Conservation (phyloP, 768 basidiomycete genomes). For the Kwoniella dendrophila region DNA sequence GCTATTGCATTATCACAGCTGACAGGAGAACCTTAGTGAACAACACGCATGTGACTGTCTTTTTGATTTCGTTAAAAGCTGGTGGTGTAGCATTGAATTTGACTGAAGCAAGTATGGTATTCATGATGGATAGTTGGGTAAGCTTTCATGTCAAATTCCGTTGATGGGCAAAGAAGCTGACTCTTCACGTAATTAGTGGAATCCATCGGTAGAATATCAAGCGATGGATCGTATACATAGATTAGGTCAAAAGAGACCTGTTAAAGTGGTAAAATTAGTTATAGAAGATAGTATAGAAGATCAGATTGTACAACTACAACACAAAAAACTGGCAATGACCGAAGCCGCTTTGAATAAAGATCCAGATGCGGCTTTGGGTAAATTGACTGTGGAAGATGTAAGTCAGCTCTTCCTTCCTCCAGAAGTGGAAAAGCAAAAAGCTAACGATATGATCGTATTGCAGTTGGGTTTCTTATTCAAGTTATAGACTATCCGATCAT, state of each 20-base stretch:
- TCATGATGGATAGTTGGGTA: constrained; percentile 91
- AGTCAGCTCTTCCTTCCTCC: constrained; percentile 9
- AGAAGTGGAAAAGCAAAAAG: not conserved
- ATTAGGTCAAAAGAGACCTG: constrained; percentile 89
- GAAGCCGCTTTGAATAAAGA: constrained; percentile 56
- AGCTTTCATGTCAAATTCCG: not conserved
- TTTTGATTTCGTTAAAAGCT: constrained; percentile 89
- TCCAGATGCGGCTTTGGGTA: constrained; percentile 77
- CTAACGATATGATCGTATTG: not conserved
- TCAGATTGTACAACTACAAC: constrained; percentile 93
- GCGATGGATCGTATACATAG: constrained; percentile 97
- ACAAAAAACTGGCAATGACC: constrained; percentile 95
- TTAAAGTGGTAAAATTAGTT: constrained; percentile 89
- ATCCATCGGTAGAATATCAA: constrained; percentile 74
- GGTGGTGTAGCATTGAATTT: constrained; percentile 67
- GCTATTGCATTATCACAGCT: not conserved
- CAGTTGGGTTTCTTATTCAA: constrained; percentile 56
- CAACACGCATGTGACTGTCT: constrained; percentile 92
- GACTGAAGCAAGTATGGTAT: constrained; percentile 77
- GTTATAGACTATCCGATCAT: constrained; percentile 26
- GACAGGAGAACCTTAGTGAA: constrained; percentile 64
- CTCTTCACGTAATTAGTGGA: too few species aligned
- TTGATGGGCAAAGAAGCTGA: not conserved
- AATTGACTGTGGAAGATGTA: constrained; percentile 74
- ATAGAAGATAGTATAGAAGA: constrained; percentile 92